phyloP scores from a whole-genome alignment of 2,329 filamentous ascomycete genomes.

The Pseudocercospora macadamiae region DNA sequence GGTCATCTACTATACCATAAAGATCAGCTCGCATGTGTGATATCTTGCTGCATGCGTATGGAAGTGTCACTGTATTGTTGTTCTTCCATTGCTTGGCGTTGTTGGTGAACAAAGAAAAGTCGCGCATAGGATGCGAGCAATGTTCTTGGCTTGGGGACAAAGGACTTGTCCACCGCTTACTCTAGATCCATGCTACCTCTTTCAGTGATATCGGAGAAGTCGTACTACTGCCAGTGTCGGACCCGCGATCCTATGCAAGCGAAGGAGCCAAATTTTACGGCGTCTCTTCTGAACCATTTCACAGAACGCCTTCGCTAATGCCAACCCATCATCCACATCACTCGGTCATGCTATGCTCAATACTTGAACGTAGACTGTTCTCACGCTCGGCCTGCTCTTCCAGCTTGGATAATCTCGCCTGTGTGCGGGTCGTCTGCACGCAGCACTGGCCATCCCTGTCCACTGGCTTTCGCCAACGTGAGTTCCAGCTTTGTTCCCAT shows the following conservation, averaged over 20 bases:
- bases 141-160: not conserved
- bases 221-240: no score
- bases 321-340: not conserved
- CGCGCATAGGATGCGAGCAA: not conserved
- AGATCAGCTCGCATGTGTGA: not conserved
- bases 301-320: conserved; percentile 16
- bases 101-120: not conserved
- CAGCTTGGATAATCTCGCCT: conserved; percentile 86
- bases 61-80: not conserved
- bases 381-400: conserved; percentile 67
- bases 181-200: not conserved
- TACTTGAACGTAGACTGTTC: no score
- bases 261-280: not conserved
- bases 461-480: conserved; percentile 71
- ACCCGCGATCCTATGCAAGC: not conserved
- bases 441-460: conserved; percentile 81
- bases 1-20: no score
- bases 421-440: conserved; percentile 73
- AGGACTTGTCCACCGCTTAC: not conserved
- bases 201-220: no score
- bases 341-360: no score
- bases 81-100: not conserved
- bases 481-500: conserved; percentile 89
- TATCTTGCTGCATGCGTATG: not conserved
- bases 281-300: not conserved